Evolutionary conservation across 2,329 filamentous ascomycete species (phyloP).

Genomic region (Xylariaceae sp.): DNA sequence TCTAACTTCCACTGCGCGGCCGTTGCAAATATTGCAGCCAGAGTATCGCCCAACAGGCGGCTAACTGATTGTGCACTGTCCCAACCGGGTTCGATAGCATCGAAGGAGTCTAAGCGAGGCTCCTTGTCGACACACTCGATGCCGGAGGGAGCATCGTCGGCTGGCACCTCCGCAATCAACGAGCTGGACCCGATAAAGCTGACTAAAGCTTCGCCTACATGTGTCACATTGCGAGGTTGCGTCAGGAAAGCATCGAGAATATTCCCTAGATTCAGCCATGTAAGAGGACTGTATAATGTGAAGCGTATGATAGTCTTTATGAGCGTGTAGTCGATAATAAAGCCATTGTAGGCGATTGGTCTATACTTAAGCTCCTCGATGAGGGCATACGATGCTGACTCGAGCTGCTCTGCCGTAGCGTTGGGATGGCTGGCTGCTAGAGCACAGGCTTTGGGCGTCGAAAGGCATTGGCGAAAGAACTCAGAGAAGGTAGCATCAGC

Average conservation of each 20-base stretch:
- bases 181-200: background rate
- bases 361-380: constrained; percentile 38
- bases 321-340: constrained; percentile 35
- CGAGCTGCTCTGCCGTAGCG: constrained; percentile 46
- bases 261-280: constrained; percentile 22
- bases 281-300: constrained; percentile 30
- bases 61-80: constrained; percentile 35
- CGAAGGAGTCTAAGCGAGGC: constrained; percentile 34
- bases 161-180: background rate
- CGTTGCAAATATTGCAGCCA: constrained; percentile 21
- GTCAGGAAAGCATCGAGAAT: constrained; percentile 25
- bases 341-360: constrained; percentile 33
- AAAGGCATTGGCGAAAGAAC: constrained; percentile 39
- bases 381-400: constrained; percentile 45
- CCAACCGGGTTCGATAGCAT: constrained; percentile 37
- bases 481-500: constrained; percentile 39
- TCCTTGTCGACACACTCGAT: constrained; percentile 47
- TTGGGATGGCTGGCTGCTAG: constrained; percentile 36
- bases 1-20: constrained; percentile 49
- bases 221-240: constrained; percentile 21
- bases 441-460: constrained; percentile 34
- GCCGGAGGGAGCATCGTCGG: constrained; percentile 27
- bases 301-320: constrained; percentile 29
- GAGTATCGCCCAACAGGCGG: constrained; percentile 36
- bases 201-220: background rate